A percentile compares a stretch with the other conserved stretches of the same genome.
phyloP scores from a whole-genome alignment of 23 red algal genomes.

The Gracilaria caudata region DNA sequence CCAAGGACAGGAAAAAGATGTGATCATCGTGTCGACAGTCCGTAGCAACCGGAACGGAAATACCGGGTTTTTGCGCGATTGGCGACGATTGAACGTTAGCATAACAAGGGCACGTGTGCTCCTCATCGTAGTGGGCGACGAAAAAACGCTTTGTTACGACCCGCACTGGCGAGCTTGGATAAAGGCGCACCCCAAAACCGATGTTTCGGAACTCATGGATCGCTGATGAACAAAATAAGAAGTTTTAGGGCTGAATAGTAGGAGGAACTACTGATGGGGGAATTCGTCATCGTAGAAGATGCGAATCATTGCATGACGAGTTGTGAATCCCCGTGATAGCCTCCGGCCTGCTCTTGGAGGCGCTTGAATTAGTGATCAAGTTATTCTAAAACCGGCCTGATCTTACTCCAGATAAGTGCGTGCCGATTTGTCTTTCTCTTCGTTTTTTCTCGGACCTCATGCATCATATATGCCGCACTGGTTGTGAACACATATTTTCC shows the following conservation, averaged over 20 bases:
- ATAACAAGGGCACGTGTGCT: conserved; percentile 81
- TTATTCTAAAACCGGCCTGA: background rate
- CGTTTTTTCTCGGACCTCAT: background rate
- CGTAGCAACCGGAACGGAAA: conserved; percentile 68
- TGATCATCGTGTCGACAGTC: conserved; percentile 80
- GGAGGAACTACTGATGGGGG: background rate
- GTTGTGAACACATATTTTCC: background rate
- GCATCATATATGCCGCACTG: background rate
- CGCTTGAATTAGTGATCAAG: background rate
- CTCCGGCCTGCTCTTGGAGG: background rate
- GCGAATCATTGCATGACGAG: background rate
- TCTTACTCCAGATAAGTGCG: background rate
- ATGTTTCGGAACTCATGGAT: background rate
- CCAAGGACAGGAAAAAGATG: conserved; percentile 90
- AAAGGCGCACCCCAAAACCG: conserved; percentile 7
- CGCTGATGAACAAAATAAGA: background rate
- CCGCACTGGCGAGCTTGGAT: conserved; percentile 58
- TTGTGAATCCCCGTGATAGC: background rate
- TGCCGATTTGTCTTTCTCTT: background rate
- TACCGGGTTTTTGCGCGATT: conserved; percentile 84
- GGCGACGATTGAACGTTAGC: conserved; percentile 86
- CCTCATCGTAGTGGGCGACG: conserved; percentile 71
- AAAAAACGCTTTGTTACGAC: conserved; percentile 48
- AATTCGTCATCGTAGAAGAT: background rate
- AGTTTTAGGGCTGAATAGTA: conserved; percentile 1